Evolutionary conservation across 768 basidiomycete genomes (phyloP).

Genomic region (Tricholoma matsutake): DNA sequence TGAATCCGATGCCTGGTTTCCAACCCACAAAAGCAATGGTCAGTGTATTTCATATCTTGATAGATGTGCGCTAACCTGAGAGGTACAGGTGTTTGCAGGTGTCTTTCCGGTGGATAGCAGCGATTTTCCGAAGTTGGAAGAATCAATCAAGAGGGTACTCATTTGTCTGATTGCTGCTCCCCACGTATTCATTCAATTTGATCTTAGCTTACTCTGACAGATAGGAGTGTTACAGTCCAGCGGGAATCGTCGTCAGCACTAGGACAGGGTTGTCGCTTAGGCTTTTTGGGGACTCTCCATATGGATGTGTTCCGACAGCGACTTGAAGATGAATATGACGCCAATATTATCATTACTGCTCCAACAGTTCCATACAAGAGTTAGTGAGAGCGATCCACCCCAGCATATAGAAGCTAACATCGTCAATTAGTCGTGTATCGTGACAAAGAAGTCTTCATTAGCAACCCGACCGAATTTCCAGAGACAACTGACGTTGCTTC

Average conservation of each 20-base stretch:
- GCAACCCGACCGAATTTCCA: constrained; percentile 96
- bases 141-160: constrained; percentile 85
- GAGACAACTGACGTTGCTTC: constrained; percentile 62
- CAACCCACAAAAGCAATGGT: constrained; percentile 95
- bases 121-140: constrained; percentile 93
- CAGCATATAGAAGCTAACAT: constrained; percentile 6
- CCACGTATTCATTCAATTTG: constrained; percentile 10
- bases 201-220: constrained; percentile 72
- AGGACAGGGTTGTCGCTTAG: constrained; percentile 92
- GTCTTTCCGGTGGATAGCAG: constrained; percentile 89
- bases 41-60: background rate
- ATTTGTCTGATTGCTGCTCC: constrained; percentile 6
- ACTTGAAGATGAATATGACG: constrained; percentile 94
- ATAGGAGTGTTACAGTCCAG: constrained; percentile 86
- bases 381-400: constrained; percentile 26
- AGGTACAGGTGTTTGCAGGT: constrained; percentile 82
- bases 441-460: constrained; percentile 62
- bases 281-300: constrained; percentile 93
- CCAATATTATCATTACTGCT: constrained; percentile 91
- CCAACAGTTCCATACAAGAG: constrained; percentile 95
- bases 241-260: constrained; percentile 92
- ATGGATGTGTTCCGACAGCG: constrained; percentile 97
- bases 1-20: constrained; percentile 88
- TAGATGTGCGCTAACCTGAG: background rate
- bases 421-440: constrained; percentile 64